Percentiles rank a stretch among this genome's conserved stretches.
phyloP scores from a whole-genome alignment of 2,329 filamentous ascomycete genomes.

The Penicillium sp. region DNA sequence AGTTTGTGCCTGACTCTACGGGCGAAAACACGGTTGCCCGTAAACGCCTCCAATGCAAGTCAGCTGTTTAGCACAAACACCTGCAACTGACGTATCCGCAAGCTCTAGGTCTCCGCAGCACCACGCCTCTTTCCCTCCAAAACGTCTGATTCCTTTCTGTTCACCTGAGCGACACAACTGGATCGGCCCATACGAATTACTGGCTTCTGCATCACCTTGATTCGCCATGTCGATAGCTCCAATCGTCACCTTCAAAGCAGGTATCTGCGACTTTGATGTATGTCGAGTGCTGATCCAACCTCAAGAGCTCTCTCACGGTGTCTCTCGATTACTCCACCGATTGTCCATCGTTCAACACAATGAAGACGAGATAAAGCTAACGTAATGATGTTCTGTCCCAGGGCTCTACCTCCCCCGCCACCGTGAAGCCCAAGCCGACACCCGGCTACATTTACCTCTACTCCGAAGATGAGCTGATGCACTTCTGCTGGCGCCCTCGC shows the following conservation, averaged over 20 bases:
- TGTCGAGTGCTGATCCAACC: constrained; percentile 37
- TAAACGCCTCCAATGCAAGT: constrained; percentile 18
- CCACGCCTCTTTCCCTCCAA: constrained; percentile 12
- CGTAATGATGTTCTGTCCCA: constrained; percentile 26
- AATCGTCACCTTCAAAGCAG: constrained; percentile 95
- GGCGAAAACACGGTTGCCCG: constrained; percentile 17
- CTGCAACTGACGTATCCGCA: constrained; percentile 33
- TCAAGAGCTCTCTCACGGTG: constrained; percentile 5
- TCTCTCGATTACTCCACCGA: not conserved
- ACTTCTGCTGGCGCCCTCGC: constrained; percentile 96
- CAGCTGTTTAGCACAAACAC: constrained; percentile 25
- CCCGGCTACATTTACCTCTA: constrained; percentile 92
- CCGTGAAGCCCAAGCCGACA: constrained; percentile 71
- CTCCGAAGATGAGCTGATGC: constrained; percentile 87
- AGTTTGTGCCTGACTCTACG: constrained; percentile 16
- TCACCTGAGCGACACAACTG: constrained; percentile 7
- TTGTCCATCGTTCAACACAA: not conserved
- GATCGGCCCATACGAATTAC: not conserved
- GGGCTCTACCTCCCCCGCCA: constrained; percentile 63
- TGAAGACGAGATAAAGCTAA: not conserved
- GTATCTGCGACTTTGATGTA: constrained; percentile 82
- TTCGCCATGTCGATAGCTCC: constrained; percentile 75
- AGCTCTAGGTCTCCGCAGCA: constrained; percentile 21
- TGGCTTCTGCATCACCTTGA: not conserved
- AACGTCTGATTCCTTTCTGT: constrained; percentile 8